These are phyloP conservation scores for Heliamphora exappendiculata DNA, from an alignment of 148 eudicot genomes.

Conservation along the genomic window DNA sequence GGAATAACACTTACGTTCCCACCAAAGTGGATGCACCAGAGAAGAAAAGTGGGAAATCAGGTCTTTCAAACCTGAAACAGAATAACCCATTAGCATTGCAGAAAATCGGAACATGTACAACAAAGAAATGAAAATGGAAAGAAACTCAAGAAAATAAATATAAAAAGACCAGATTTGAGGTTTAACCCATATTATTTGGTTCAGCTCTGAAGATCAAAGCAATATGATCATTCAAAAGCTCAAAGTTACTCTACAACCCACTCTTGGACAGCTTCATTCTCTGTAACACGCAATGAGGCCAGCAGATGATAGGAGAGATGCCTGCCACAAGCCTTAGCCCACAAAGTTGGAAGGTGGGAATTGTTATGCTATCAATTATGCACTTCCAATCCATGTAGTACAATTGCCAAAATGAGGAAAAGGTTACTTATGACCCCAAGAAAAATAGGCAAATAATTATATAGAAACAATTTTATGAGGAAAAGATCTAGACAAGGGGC, in stretches of 20 bases:
- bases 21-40: constrained; percentile 71
- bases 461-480: not conserved
- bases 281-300: not conserved
- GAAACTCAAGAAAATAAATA: not conserved
- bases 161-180: not conserved
- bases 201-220: constrained; percentile 1
- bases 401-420: not conserved
- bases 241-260: not conserved
- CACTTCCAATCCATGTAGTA: not conserved
- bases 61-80: constrained; percentile 67
- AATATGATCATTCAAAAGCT: not conserved
- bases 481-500: not conserved
- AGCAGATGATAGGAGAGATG: too few species aligned
- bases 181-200: not conserved
- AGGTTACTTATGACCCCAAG: not conserved
- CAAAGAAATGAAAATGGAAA: not conserved
- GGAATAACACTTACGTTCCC: constrained; percentile 58
- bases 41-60: constrained; percentile 71
- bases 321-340: not conserved
- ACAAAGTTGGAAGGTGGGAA: not conserved
- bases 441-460: too few species aligned
- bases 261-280: not conserved
- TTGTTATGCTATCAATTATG: not conserved
- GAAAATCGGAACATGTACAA: not conserved
- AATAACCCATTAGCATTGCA: constrained; percentile 4